Evolutionary conservation across 1,284 basidiomycete genomes (phyloP), one percentile per base, ranked within the genome.

Genomic region (Ustilago bromivora): DNA sequence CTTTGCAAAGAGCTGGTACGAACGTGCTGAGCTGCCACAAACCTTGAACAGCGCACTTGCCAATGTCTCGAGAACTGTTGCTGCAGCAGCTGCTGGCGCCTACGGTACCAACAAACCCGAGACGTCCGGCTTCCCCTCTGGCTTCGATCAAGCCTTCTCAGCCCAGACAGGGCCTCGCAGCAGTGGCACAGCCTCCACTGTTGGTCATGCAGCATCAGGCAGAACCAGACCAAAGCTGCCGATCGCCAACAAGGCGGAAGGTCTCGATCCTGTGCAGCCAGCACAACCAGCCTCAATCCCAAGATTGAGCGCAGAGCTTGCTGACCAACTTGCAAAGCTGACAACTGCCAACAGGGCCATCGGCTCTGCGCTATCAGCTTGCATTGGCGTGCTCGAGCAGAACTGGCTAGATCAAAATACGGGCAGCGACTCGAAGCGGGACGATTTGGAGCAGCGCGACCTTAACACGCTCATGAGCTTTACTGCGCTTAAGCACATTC

Each of bases 401-500:
- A 61, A 67, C 43, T 81, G 77, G 77, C 55, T 73, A 38, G 53
- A 61, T 34, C 58, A 41, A 35, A 41, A 36, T 15, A 31, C 7
- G 23, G 15, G 5, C 13, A 40, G 40, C 36, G 54, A 31, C 53
- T 40, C 17, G 34, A 15, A 36, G 0, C 19, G 17, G 5, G 51
- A 71, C 6, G 69, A 68, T 23, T 32, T 65, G 13, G 65, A 61
- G 23, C 61, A 72, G 46, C 61, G 31, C 57, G 69, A 78, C 19
- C 56, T 79, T 38, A 57, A 71, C 53, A 71, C 75, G 17, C 56
- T 82, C 12, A 78, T 79, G 74, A 73, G 71, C 59, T 74, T 83
- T 46, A 80, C 80, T 10, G 73, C 81, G 8, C 70, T 83, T 41
- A 83, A 83, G 54, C 81, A 83, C 59, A 76, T 77, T 32, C 74